A percentile compares a stretch with the other conserved stretches of the same genome.
Conservation (phyloP, 768 basidiomycete genomes). For the Lentinula lateritia region DNA sequence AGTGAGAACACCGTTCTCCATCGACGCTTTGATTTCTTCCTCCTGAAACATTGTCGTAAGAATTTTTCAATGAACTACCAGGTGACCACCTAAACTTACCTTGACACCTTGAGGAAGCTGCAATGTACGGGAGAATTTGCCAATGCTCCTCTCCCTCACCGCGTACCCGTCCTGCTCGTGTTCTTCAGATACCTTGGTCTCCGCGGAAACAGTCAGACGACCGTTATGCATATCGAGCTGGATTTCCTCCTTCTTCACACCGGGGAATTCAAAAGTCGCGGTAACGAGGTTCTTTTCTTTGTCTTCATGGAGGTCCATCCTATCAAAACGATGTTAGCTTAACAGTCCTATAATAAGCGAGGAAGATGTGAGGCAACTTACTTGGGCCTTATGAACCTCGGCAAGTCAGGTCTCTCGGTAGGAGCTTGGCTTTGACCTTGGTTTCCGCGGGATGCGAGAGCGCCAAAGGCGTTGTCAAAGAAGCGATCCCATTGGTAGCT, state of each 20-base stretch:
- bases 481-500: constrained; percentile 40
- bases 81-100: constrained; percentile 25
- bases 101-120: constrained; percentile 50
- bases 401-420: constrained; percentile 9
- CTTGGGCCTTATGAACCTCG: constrained; percentile 24
- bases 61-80: background rate
- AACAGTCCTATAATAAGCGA: background rate
- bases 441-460: constrained; percentile 7
- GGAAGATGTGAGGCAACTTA: constrained; percentile 8
- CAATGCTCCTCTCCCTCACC: constrained; percentile 47
- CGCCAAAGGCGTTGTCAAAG: constrained; percentile 30
- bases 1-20: constrained; percentile 46
- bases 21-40: constrained; percentile 33
- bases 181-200: constrained; percentile 31
- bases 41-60: constrained; percentile 15
- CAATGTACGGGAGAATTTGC: constrained; percentile 40
- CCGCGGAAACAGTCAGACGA: constrained; percentile 47
- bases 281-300: constrained; percentile 43
- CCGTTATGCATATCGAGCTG: constrained; percentile 48
- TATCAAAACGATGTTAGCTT: constrained; percentile 12
- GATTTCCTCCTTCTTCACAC: constrained; percentile 48
- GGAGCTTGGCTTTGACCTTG: constrained; percentile 6
- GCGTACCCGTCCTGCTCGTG: constrained; percentile 35
- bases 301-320: constrained; percentile 57
- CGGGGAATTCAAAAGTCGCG: constrained; percentile 57